A percentile compares a stretch with the other conserved stretches of the same genome.
phyloP scores from a whole-genome alignment of 306 rosid genomes.

The Inga leiocalycina region DNA sequence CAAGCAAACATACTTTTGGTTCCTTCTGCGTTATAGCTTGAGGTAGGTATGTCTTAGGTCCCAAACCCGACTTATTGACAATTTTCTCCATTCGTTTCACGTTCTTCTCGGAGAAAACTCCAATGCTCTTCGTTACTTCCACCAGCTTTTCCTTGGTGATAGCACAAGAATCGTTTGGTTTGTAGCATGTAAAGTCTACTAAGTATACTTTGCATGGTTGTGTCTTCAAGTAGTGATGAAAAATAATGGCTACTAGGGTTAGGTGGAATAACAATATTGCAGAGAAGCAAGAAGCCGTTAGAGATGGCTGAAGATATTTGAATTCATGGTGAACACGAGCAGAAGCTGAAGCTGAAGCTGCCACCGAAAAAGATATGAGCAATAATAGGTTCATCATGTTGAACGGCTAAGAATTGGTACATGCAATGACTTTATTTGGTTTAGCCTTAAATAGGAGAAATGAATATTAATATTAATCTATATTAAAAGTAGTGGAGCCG shows the following conservation, averaged over 20 bases:
- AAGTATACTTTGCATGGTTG: constrained; percentile 22
- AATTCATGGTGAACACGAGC: background rate
- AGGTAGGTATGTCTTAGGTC: constrained; percentile 29
- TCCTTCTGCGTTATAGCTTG: background rate
- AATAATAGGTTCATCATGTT: background rate
- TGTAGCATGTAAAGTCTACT: constrained; percentile 41
- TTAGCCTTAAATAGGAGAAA: too few relatives aligned
- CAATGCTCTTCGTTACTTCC: background rate
- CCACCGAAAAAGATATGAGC: background rate
- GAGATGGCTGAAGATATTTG: background rate
- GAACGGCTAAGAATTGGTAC: background rate
- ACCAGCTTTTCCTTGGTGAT: constrained; percentile 7
- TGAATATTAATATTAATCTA: too few relatives aligned
- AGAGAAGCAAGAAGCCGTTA: background rate
- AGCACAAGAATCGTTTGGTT: constrained; percentile 8
- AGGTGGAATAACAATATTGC: background rate
- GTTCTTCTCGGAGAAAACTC: constrained; percentile 20
- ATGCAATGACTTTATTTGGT: background rate
- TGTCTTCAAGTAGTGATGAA: background rate
- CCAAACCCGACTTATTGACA: constrained; percentile 20
- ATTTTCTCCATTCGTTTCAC: constrained; percentile 9
- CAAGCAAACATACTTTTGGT: background rate
- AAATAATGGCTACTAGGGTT: background rate
- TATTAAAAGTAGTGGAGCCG: too few relatives aligned
- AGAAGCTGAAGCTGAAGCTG: constrained; percentile 5